Percentiles rank a stretch among this genome's conserved stretches.
Evolutionary conservation across 345 rosid species (phyloP).

Genomic region (Brassica nigra): DNA sequence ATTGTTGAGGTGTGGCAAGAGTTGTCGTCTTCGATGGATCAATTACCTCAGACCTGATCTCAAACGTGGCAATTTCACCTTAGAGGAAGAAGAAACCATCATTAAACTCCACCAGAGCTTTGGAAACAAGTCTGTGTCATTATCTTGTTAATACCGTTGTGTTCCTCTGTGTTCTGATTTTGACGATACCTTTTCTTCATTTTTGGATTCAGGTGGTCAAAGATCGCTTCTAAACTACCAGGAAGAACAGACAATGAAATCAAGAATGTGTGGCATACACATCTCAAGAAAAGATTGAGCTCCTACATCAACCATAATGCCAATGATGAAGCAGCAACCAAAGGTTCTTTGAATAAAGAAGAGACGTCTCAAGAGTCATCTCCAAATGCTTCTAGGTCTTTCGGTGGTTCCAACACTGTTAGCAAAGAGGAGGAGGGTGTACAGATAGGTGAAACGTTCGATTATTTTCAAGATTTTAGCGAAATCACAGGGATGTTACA

Average conservation of each 20-base stretch:
- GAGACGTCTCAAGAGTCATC: constrained; percentile 40
- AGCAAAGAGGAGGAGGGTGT: constrained; percentile 24
- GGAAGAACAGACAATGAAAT: constrained; percentile 60
- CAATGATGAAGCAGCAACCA: constrained; percentile 35
- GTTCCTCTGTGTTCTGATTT: constrained; percentile 17
- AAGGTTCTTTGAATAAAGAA: constrained; percentile 28
- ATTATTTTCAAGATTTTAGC: constrained; percentile 21
- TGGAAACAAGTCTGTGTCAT: constrained; percentile 36
- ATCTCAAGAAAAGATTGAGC: constrained; percentile 52
- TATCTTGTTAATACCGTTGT: not conserved
- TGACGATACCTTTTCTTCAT: not conserved
- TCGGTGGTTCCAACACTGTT: constrained; percentile 41
- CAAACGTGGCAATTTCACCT: constrained; percentile 42
- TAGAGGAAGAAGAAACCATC: constrained; percentile 45
- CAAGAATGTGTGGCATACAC: constrained; percentile 58
- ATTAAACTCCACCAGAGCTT: constrained; percentile 40
- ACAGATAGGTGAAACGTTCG: constrained; percentile 21
- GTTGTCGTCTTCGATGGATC: constrained; percentile 45
- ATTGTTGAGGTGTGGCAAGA: constrained; percentile 45
- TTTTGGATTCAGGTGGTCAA: constrained; percentile 49
- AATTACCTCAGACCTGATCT: constrained; percentile 46
- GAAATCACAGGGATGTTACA: constrained; percentile 31
- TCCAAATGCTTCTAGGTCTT: constrained; percentile 46
- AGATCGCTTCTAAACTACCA: constrained; percentile 53
- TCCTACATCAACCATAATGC: not conserved